Percentiles rank a stretch among this genome's conserved stretches.
phyloP scores from a whole-genome alignment of 495 filamentous ascomycete genomes.

The Astrothelium macrocarpum region DNA sequence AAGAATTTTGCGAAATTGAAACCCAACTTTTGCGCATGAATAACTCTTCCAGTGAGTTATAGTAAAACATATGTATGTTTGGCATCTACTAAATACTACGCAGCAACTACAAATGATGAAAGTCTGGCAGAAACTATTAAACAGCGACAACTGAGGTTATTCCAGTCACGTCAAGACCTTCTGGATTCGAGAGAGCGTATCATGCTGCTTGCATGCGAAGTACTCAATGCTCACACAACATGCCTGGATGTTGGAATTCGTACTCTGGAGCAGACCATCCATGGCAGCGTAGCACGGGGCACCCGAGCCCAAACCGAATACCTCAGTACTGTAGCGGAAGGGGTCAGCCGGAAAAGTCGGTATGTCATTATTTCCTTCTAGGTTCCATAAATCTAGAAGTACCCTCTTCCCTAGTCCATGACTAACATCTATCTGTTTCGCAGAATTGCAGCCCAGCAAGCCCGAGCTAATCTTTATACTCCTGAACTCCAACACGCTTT shows the following conservation, averaged over 20 bases:
- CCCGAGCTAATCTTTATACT: constrained; percentile 36
- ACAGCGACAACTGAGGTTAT: background rate
- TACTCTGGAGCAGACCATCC: constrained; percentile 50
- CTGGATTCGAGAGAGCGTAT: constrained; percentile 5
- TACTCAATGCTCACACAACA: constrained; percentile 20
- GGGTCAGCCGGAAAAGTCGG: constrained; percentile 38
- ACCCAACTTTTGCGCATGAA: background rate
- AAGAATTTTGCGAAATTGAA: background rate
- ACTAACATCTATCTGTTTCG: constrained; percentile 18
- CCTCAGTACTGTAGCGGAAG: constrained; percentile 49
- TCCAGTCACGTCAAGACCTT: background rate
- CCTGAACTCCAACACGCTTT: constrained; percentile 50
- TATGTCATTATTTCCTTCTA: constrained; percentile 33
- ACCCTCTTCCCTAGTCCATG: background rate
- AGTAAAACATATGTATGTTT: background rate
- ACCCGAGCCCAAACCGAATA: constrained; percentile 46
- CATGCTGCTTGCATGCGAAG: constrained; percentile 13
- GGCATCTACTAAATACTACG: background rate
- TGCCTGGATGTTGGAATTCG: constrained; percentile 24
- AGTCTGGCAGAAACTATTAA: background rate
- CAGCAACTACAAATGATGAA: background rate
- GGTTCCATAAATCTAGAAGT: constrained; percentile 12
- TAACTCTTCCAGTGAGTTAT: background rate
- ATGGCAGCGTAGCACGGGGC: constrained; percentile 52
- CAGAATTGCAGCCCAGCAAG: constrained; percentile 14